These are phyloP conservation scores for Trichosporon faecale DNA, from an alignment of 1,284 basidiomycete species.

Conservation along the genomic window DNA sequence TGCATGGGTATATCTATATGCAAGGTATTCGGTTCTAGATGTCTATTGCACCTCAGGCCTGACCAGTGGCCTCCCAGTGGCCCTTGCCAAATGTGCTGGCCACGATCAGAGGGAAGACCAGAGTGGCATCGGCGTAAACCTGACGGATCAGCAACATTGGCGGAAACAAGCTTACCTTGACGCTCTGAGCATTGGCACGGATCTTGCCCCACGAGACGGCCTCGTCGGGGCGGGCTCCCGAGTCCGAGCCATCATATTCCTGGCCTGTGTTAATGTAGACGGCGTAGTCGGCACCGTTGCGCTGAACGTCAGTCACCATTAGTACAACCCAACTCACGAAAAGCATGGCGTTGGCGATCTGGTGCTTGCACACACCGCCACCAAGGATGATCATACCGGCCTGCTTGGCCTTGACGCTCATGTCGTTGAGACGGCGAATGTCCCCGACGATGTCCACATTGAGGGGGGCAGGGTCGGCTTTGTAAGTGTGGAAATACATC, in stretches of 20 bases:
- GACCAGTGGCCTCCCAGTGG: constrained; percentile 45
- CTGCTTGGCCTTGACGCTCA: constrained; percentile 80
- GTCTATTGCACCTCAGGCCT: neutral
- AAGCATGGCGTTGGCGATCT: constrained; percentile 98
- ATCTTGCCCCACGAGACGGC: constrained; percentile 99
- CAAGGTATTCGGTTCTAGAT: constrained; percentile 12
- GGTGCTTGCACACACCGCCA: constrained; percentile 98
- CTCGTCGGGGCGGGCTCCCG: constrained; percentile 94
- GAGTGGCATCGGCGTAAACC: constrained; percentile 70
- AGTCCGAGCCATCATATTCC: constrained; percentile 98
- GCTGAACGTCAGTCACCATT: constrained; percentile 4
- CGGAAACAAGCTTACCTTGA: constrained; percentile 74
- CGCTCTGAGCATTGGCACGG: constrained; percentile 78
- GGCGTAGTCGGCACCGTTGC: constrained; percentile 96
- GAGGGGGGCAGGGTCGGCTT: constrained; percentile 70
- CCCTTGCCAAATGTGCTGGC: constrained; percentile 77
- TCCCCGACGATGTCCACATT: constrained; percentile 92
- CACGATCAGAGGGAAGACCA: constrained; percentile 85
- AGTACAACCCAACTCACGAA: constrained; percentile 62
- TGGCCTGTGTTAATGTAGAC: constrained; percentile 99
- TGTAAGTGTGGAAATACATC: constrained; percentile 98
- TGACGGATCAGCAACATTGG: too few relatives aligned
- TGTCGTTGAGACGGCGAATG: constrained; percentile 87
- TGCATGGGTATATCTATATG: constrained; percentile 13
- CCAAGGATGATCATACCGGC: constrained; percentile 99